These are phyloP conservation scores for Dothistroma pini DNA, from an alignment of 2,329 filamentous ascomycete genomes.

Conservation along the genomic window DNA sequence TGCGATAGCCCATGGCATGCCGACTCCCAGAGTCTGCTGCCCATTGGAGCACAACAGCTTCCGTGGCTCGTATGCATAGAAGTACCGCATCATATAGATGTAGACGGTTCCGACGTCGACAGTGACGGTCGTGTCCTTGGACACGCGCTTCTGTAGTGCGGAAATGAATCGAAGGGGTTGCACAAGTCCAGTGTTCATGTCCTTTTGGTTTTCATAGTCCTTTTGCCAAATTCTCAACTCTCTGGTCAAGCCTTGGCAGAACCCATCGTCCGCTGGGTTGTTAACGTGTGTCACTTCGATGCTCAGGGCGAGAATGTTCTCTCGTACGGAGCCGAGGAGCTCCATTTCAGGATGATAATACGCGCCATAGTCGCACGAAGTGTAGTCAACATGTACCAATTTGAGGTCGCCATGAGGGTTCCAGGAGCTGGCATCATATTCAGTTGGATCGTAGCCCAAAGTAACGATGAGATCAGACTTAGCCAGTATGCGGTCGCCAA, in stretches of 20 bases:
- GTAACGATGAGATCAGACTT: slow-evolving; percentile 46
- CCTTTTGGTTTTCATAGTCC: slow-evolving; percentile 20
- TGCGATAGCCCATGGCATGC: slow-evolving; percentile 49
- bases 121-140: slow-evolving; percentile 42
- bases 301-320: slow-evolving; percentile 40
- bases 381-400: slow-evolving; percentile 47
- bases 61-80: slow-evolving; percentile 44
- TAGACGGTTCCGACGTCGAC: slow-evolving; percentile 49
- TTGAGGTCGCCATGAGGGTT: slow-evolving; percentile 39
- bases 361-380: slow-evolving; percentile 39
- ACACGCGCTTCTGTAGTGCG: slow-evolving; percentile 41
- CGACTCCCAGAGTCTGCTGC: slow-evolving; percentile 50
- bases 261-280: slow-evolving; percentile 37
- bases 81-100: slow-evolving; percentile 49
- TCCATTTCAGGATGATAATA: slow-evolving; percentile 43
- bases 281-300: slow-evolving; percentile 34
- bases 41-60: slow-evolving; percentile 48
- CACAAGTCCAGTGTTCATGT: slow-evolving; percentile 34
- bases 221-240: slow-evolving; percentile 39
- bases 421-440: slow-evolving; percentile 48
- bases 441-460: slow-evolving; percentile 48
- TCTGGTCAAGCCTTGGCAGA: slow-evolving; percentile 34
- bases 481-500: slow-evolving; percentile 45
- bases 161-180: slow-evolving; percentile 48
- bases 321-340: slow-evolving; percentile 43